Percentiles rank a stretch among this genome's conserved stretches.
Evolutionary conservation across 805 yeast genomes (phyloP).

Genomic region (Ogataea methanolica): DNA sequence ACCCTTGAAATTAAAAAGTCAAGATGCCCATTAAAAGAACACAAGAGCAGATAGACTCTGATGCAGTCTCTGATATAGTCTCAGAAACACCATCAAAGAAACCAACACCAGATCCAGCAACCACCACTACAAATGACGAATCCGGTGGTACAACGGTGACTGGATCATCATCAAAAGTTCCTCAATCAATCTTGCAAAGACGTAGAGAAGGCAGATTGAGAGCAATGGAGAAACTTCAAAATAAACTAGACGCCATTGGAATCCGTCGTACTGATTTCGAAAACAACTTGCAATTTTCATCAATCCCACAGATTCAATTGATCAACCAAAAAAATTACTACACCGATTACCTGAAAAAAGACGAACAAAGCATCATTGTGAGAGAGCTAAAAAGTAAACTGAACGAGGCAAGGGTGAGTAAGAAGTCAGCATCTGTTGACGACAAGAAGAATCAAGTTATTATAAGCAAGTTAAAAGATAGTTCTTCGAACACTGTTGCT

Average conservation of each 20-base stretch:
- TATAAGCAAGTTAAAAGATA: slow-evolving; percentile 14
- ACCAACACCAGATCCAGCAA: slow-evolving; percentile 16
- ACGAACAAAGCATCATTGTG: slow-evolving; percentile 72
- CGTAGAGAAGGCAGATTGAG: slow-evolving; percentile 70
- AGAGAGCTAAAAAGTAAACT: slow-evolving; percentile 32
- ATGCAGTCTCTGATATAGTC: slow-evolving; percentile 7
- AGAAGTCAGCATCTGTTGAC: slow-evolving; percentile 15
- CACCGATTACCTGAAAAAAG: slow-evolving; percentile 88
- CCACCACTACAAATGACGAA: background rate
- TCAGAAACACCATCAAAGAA: slow-evolving; percentile 17
- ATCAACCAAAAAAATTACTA: slow-evolving; percentile 95
- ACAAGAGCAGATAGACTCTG: slow-evolving; percentile 3
- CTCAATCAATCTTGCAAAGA: slow-evolving; percentile 63
- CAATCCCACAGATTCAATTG: slow-evolving; percentile 62
- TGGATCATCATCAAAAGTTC: slow-evolving; percentile 40
- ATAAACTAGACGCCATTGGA: slow-evolving; percentile 66
- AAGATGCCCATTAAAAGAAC: background rate
- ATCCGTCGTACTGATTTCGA: slow-evolving; percentile 57
- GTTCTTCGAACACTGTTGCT: slow-evolving; percentile 1
- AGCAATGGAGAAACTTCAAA: slow-evolving; percentile 76
- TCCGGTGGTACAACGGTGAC: slow-evolving; percentile 7
- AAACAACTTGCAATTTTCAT: slow-evolving; percentile 58
- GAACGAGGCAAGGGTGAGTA: slow-evolving; percentile 13
- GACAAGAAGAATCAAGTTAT: slow-evolving; percentile 19
- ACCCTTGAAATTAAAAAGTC: background rate